Base-by-base conservation (phyloP, 2,329 filamentous ascomycete species). In the Dactylellina sp. region DNA sequence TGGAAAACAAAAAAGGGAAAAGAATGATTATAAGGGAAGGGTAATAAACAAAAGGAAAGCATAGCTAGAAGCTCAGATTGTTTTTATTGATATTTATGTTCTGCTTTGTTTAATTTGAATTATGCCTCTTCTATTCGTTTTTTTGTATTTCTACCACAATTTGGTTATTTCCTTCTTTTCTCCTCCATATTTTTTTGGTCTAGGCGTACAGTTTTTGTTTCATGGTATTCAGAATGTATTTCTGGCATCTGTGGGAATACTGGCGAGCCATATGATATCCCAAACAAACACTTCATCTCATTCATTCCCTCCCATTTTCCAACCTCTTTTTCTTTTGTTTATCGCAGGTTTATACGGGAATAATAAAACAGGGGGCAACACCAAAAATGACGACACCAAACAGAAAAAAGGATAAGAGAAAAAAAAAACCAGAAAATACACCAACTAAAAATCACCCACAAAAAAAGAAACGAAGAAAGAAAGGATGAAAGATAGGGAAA, bases 71-170 rank as follows among this genome's bases (percentile, higher is more conserved):
- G 18, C 22, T 42, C 25, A 37, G 53, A 57, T 49, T 55, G n/a
- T 16, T 50, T 16, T 56, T 57, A 57, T 49, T 55, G n/a, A 24
- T 50, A 20, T 56, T 57, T 28, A 35, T 55, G 49, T 28, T 24
- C 25, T 42, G 12, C 44, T 50, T 52, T 59, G 20, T 42, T 11
- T 59, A 50, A 25, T 42, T 50, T 37, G 14, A 7, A n/a, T 64
- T 28, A 9, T 56, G n/a, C 20, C 47, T 71, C 59, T 62, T 62
- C 60, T 44, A 37, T 50, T 60, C 63, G 52, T 56, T 53, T 72
- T 60, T 50, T 60, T 72, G 68, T 72, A 72, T 72, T 72, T 72
- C 60, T 72, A 72, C n/a, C 44, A 24, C 24, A 22, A 22, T 47
- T 65, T 65, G 14, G 9, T 55, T 55, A 14, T 37, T 53, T 55